Conservation (phyloP, 2,329 filamentous ascomycete genomes). For the Fusarium brachygibbosum region DNA sequence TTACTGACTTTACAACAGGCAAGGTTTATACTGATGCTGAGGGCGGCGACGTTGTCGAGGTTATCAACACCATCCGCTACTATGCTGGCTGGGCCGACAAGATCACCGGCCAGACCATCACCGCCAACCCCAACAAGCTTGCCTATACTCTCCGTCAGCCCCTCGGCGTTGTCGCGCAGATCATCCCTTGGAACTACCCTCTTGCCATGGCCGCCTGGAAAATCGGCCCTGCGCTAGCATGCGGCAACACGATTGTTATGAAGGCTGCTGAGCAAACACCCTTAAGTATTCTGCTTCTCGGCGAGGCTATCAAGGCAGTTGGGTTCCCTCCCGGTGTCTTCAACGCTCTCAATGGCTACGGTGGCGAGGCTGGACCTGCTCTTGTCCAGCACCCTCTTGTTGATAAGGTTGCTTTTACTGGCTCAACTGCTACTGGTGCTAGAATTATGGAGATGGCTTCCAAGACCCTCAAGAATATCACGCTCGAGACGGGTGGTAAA, state of each 20-base stretch:
- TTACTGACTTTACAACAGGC: conserved; percentile 56
- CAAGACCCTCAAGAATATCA: conserved; percentile 64
- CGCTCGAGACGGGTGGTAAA: conserved; percentile 82
- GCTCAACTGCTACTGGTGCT: conserved; percentile 77
- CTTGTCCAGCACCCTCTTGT: conserved; percentile 66
- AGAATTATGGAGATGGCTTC: conserved; percentile 83
- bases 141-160: conserved; percentile 74
- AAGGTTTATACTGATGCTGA: conserved; percentile 71
- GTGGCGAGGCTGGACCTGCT: conserved; percentile 80
- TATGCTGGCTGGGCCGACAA: conserved; percentile 87
- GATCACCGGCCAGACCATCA: conserved; percentile 84
- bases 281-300: conserved; percentile 75
- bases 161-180: conserved; percentile 82
- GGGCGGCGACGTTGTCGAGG: conserved; percentile 70
- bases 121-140: conserved; percentile 79
- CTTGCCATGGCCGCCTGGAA: conserved; percentile 85
- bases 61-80: conserved; percentile 52
- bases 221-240: conserved; percentile 77
- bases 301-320: conserved; percentile 76
- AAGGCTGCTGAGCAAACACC: conserved; percentile 83
- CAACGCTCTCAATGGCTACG: conserved; percentile 82
- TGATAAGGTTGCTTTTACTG: conserved; percentile 85
- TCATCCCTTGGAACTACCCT: conserved; percentile 90
- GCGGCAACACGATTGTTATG: conserved; percentile 77
- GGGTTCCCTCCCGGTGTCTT: conserved; percentile 81